Percentiles rank a stretch among this genome's conserved stretches.
Conservation (phyloP, 2,329 filamentous ascomycete genomes). For the Pezicula rhizophila region DNA sequence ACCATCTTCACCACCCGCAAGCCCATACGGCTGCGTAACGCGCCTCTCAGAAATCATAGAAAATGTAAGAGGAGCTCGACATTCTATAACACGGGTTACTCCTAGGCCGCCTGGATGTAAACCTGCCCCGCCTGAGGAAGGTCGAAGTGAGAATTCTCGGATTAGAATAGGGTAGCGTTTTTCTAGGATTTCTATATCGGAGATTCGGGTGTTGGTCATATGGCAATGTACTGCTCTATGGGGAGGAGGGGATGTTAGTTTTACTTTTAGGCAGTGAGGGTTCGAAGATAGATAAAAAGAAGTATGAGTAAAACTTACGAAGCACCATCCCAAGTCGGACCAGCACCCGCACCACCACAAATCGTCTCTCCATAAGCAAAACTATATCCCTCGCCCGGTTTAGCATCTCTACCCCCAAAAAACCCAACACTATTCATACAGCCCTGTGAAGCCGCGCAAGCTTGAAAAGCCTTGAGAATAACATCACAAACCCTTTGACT, state of each 20-base stretch:
- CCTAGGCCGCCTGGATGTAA: constrained; percentile 65
- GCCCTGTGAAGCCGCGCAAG: constrained; percentile 70
- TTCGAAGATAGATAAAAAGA: background rate
- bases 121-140: constrained; percentile 56
- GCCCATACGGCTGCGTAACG: constrained; percentile 70
- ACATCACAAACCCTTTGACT: constrained; percentile 62
- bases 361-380: constrained; percentile 85
- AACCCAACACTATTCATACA: constrained; percentile 80
- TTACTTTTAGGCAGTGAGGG: too few relatives aligned
- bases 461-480: constrained; percentile 69
- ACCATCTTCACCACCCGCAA: constrained; percentile 73
- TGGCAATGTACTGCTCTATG: constrained; percentile 68
- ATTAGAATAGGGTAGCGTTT: constrained; percentile 67
- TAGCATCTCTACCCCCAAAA: constrained; percentile 62
- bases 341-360: constrained; percentile 66
- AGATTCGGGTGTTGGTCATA: constrained; percentile 83
- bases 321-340: constrained; percentile 59
- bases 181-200: constrained; percentile 72
- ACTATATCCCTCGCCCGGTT: constrained; percentile 44
- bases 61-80: constrained; percentile 66
- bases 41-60: constrained; percentile 70
- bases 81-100: constrained; percentile 73
- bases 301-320: background rate
- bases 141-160: constrained; percentile 58
- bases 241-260: background rate